A percentile compares a stretch with the other conserved stretches of the same genome.
Evolutionary conservation across 1,139 yeast species (phyloP).

Genomic region (Suhomyces bolitotheri): DNA sequence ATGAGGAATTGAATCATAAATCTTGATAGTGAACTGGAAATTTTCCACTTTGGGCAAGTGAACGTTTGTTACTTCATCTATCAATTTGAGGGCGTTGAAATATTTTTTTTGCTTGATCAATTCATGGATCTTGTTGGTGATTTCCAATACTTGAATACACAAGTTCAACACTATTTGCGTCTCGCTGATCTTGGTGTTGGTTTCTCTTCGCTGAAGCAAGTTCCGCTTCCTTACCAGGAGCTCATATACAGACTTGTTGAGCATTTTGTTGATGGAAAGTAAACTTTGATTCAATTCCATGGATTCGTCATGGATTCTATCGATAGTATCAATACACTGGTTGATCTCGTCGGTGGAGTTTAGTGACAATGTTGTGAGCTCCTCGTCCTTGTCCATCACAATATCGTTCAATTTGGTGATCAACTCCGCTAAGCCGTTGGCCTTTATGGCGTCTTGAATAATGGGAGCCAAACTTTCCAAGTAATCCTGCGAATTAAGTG

Average conservation of each 20-base stretch:
- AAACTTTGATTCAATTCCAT: conserved; percentile 54
- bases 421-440: conserved; percentile 57
- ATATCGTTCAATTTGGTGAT: conserved; percentile 57
- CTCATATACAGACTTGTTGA: conserved; percentile 64
- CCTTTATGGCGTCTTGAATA: conserved; percentile 64
- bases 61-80: conserved; percentile 68
- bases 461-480: conserved; percentile 80
- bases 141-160: conserved; percentile 80
- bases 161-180: conserved; percentile 60
- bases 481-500: conserved; percentile 66
- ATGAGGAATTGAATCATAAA: conserved; percentile 74
- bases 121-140: conserved; percentile 84
- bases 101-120: conserved; percentile 72
- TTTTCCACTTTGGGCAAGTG: conserved; percentile 71
- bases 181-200: conserved; percentile 60
- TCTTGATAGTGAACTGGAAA: conserved; percentile 73
- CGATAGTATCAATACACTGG: conserved; percentile 56
- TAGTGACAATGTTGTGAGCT: conserved; percentile 61
- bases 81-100: conserved; percentile 81
- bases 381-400: conserved; percentile 61
- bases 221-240: conserved; percentile 60
- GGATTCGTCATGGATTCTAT: conserved; percentile 56
- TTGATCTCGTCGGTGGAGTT: conserved; percentile 60
- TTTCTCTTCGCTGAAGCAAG: conserved; percentile 56
- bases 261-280: conserved; percentile 48